Base-by-base conservation (phyloP, 169 alveolate species). In the Neospora caninum region DNA sequence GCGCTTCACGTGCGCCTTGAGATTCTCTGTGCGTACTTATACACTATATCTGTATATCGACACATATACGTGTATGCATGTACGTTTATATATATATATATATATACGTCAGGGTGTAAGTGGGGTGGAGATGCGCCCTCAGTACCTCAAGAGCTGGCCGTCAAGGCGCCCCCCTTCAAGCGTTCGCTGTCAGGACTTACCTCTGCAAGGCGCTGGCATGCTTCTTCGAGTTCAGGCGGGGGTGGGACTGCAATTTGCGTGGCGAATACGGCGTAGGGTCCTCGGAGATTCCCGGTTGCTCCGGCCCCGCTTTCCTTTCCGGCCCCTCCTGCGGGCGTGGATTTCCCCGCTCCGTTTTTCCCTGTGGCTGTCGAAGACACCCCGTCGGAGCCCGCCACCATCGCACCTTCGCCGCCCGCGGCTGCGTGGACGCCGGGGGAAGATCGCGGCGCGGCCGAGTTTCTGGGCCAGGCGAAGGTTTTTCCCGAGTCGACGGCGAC, bases 141-240 rank as follows among this genome's bases (percentile, higher is more conserved):
- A 13, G 13, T 4, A 7, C 58, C 58, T 49, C 13, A 13, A 49
- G 13, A 49, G n/a, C n/a, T n/a, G n/a, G n/a, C n/a, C n/a, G n/a
- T n/a, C n/a, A n/a, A n/a, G n/a, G n/a, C n/a, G n/a, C n/a, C n/a
- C n/a, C n/a, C n/a, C n/a, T n/a, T n/a, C n/a, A n/a, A n/a, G n/a
- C n/a, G n/a, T n/a, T n/a, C 4, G 58, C 13, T 49, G 58, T 7
- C 22, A 13, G 13, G 58, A 4, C 89, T 13, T 29, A 82, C 89
- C 89, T 82, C 69, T 9, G 89, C 89, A 29, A 82, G 89, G 20
- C 89, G 53, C 36, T 25, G 43, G 36, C 89, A 82, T 36, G 89
- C 89, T 31, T 27, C 89, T 43, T 82, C 89, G 64, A 82, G 89
- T 42, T 82, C 89, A 27, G 89, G 89, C 34, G 89, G 89, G 0